Conservation (phyloP, 306 rosid genomes). For the Cicer arietinum region DNA sequence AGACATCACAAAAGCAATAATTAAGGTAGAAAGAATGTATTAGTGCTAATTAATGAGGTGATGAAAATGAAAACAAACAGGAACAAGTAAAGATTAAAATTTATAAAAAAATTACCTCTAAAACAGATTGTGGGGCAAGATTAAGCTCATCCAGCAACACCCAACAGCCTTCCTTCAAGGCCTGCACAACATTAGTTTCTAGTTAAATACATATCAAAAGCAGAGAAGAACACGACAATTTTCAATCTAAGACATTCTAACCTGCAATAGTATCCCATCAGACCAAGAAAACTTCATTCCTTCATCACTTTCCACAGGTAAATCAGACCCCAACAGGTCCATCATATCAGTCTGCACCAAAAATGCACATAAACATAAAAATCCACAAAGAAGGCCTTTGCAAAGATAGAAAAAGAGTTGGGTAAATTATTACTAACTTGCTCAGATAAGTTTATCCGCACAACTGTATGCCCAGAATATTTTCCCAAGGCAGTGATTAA, state of each 20-base stretch:
- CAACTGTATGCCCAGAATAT: conserved; percentile 81
- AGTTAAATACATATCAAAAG: conserved; percentile 41
- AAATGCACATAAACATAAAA: conserved; percentile 13
- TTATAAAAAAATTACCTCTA: conserved; percentile 65
- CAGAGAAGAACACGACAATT: conserved; percentile 12
- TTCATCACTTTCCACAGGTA: conserved; percentile 87
- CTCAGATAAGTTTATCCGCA: conserved; percentile 90
- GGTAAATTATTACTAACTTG: conserved; percentile 61
- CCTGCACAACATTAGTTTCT: conserved; percentile 59
- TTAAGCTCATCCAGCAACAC: conserved; percentile 96
- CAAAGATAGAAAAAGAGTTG: conserved; percentile 7
- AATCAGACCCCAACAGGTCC: conserved; percentile 95
- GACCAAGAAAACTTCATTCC: conserved; percentile 96
- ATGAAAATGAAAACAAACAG: not conserved
- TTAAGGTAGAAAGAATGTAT: not conserved
- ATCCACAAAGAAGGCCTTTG: not conserved
- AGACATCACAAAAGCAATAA: conserved; percentile 2
- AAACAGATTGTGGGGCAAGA: conserved; percentile 96
- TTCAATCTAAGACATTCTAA: conserved; percentile 42
- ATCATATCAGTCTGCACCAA: conserved; percentile 89
- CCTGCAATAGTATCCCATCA: conserved; percentile 95
- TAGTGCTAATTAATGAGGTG: not conserved
- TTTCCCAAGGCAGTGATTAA: conserved; percentile 84
- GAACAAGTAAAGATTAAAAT: not conserved
- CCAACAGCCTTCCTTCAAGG: conserved; percentile 94